phyloP scores from a whole-genome alignment of 345 rosid species.

The Boechera retrofracta region DNA sequence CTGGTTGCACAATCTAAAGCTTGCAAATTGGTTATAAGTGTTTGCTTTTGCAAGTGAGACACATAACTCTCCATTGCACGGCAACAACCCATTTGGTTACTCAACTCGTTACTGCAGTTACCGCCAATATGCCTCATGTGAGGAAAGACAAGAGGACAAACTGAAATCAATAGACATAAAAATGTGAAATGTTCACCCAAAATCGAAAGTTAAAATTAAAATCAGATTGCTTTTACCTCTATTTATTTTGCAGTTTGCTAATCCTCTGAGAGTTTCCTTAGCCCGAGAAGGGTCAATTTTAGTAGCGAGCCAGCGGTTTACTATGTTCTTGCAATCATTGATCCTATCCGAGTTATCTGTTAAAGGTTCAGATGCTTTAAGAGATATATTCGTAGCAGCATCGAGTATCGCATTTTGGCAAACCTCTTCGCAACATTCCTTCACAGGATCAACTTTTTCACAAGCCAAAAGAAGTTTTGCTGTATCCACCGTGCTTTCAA shows the following conservation, averaged over 20 bases:
- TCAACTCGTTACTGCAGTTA: slow-evolving; percentile 63
- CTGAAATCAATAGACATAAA: slow-evolving; percentile 51
- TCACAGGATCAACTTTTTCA: slow-evolving; percentile 78
- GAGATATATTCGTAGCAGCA: slow-evolving; percentile 72
- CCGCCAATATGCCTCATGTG: slow-evolving; percentile 66
- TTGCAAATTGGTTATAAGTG: slow-evolving; percentile 90
- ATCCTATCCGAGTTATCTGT: slow-evolving; percentile 67
- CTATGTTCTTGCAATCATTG: slow-evolving; percentile 72
- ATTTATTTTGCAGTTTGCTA: slow-evolving; percentile 88
- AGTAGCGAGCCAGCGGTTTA: slow-evolving; percentile 86
- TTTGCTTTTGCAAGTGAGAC: slow-evolving; percentile 93
- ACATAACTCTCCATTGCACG: slow-evolving; percentile 78
- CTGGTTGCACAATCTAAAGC: slow-evolving; percentile 89
- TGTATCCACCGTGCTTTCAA: slow-evolving; percentile 70
- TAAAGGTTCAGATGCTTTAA: slow-evolving; percentile 60
- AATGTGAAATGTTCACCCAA: background rate
- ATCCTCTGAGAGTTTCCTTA: slow-evolving; percentile 78
- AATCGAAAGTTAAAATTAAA: background rate
- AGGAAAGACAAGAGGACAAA: slow-evolving; percentile 89
- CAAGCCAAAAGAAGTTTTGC: slow-evolving; percentile 81
- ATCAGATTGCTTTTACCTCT: slow-evolving; percentile 56
- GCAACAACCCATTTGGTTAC: slow-evolving; percentile 72
- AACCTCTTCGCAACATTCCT: slow-evolving; percentile 82
- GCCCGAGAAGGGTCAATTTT: slow-evolving; percentile 67
- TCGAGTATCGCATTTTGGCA: slow-evolving; percentile 88